Evolutionary conservation across 345 rosid genomes (phyloP), one percentile per base, ranked within the genome.

Genomic region (Arabis hirsuta): DNA sequence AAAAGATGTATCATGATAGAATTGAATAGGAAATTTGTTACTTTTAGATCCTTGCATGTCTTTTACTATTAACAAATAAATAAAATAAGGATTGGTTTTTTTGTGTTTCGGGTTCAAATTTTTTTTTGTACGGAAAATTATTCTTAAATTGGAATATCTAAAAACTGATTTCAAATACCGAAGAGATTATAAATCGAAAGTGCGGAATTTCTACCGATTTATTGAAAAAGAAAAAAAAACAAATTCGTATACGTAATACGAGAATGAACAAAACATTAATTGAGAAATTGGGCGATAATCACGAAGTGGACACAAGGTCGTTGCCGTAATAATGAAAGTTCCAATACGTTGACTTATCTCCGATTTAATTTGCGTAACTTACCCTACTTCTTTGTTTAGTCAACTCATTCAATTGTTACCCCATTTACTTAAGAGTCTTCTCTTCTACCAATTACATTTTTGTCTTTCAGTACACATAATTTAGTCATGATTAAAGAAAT

Each of bases 291-390:
- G 61, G 26, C 2, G 61, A n/a, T 43, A 20, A 26, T 31, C 1
- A 44, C 20, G 24, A 22, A 27, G 74, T 75, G 69, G 57, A 6
- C 26, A 61, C 39, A 61, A 11, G 9, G 65, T 75, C 53, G 74
- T 48, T 16, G 65, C 70, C 70, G 68, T 76, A 56, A 76, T 76
- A 48, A 63, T 70, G 55, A 76, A 63, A 50, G 62, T 48, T 76
- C 47, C 14, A 9, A n/a, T 41, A 20, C 32, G 9, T 69, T 76
- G 75, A 76, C 75, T 69, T 67, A 1, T 24, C 10, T 24, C 44
- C 56, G 52, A 55, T 59, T 73, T 65, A 29, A 48, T 47, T 68
- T 67, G 62, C 61, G 12, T 9, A 20, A 22, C 55, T 2, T 31
- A 16, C 24, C 69, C 69, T 43, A 62, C 55, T 62, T 32, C 13